A percentile compares a stretch with the other conserved stretches of the same genome.
phyloP scores from a whole-genome alignment of 192 early-diverging fungal genomes.

The Ambispora gerdemannii region DNA sequence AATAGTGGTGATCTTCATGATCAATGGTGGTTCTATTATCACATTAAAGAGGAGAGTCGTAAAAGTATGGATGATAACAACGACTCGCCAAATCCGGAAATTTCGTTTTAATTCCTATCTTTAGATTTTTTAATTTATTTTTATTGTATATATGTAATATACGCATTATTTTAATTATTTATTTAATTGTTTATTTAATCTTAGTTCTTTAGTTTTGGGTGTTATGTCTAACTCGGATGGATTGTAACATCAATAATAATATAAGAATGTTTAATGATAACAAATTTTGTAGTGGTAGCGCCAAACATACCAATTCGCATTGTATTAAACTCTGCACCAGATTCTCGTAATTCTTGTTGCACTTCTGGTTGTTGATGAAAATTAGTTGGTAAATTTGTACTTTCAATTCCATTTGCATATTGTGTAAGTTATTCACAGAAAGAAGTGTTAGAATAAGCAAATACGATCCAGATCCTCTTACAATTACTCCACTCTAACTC shows the following conservation, averaged over 20 bases:
- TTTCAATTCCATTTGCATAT: slow-evolving; percentile 29
- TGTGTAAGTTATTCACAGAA: slow-evolving; percentile 28
- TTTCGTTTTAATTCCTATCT: too few species aligned
- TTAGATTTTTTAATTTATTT: too few species aligned
- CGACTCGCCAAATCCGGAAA: too few species aligned
- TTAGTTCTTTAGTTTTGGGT: too few species aligned
- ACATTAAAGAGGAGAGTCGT: neutral
- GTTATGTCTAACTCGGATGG: too few species aligned
- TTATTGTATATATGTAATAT: too few species aligned
- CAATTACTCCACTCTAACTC: slow-evolving; percentile 20
- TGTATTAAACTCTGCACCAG: slow-evolving; percentile 17
- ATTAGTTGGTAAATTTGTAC: slow-evolving; percentile 24
- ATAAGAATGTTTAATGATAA: slow-evolving; percentile 25
- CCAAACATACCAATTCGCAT: slow-evolving; percentile 20
- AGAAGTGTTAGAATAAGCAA: slow-evolving; percentile 28
- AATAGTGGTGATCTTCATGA: neutral
- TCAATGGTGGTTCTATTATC: slow-evolving; percentile 7
- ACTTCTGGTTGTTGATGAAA: slow-evolving; percentile 4
- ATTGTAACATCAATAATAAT: too few species aligned
- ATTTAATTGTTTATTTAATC: too few species aligned
- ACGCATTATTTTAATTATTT: too few species aligned
- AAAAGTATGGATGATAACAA: neutral
- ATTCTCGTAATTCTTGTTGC: slow-evolving; percentile 20
- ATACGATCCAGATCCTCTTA: slow-evolving; percentile 22
- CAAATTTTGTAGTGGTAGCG: slow-evolving; percentile 16